These are phyloP conservation scores for Pythium rishiriense DNA, from an alignment of 352 stramenopile species.

Conservation along the genomic window DNA sequence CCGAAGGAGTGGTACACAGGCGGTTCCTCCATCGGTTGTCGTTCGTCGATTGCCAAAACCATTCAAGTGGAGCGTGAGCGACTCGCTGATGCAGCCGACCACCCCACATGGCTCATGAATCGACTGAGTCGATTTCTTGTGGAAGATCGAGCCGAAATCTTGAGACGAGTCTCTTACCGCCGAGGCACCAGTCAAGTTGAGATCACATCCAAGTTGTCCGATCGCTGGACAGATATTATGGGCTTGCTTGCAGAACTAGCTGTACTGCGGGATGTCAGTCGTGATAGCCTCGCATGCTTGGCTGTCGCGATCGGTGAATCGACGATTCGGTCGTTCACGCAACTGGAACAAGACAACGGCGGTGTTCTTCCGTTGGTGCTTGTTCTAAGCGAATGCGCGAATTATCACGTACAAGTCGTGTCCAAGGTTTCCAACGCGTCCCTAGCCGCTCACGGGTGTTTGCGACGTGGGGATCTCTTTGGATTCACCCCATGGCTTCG, in stretches of 20 bases:
- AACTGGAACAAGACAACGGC: not conserved
- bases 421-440: not conserved
- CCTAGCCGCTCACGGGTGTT: not conserved
- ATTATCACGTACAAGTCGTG: not conserved
- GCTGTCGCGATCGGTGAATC: constrained; percentile 1
- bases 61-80: not conserved
- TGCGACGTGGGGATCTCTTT: not conserved
- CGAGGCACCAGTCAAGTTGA: not conserved
- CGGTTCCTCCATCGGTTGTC: not conserved
- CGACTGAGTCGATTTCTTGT: constrained; percentile 21
- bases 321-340: not conserved
- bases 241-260: constrained; percentile 1
- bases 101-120: not conserved
- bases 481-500: not conserved
- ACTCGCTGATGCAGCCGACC: not conserved
- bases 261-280: constrained; percentile 9
- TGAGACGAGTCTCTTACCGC: constrained; percentile 6
- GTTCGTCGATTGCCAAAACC: not conserved
- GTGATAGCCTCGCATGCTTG: constrained; percentile 21
- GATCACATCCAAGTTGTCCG: not conserved
- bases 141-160: constrained; percentile 22
- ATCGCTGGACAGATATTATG: constrained; percentile 2
- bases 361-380: not conserved
- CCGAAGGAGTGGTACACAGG: constrained; percentile 16
- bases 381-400: not conserved